Conservation (phyloP, 1,284 basidiomycete genomes). For the Ceratobasidium sp. region DNA sequence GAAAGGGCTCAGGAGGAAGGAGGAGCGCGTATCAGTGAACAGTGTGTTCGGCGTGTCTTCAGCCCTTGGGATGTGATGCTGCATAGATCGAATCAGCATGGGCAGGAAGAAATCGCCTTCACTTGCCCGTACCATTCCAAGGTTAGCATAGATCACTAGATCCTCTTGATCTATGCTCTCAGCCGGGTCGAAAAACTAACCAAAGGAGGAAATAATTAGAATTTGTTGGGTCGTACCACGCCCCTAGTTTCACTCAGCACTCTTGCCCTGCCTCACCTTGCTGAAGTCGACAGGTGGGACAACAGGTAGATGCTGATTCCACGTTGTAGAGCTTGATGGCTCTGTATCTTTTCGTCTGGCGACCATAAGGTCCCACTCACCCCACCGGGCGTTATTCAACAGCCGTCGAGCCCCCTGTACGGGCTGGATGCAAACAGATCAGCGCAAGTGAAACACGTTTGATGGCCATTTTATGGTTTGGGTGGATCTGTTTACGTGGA, state of each 20-base stretch:
- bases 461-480: conserved; percentile 44
- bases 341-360: conserved; percentile 50
- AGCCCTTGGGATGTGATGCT: conserved; percentile 57
- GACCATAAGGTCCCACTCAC: conserved; percentile 67
- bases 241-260: not conserved
- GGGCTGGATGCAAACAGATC: conserved; percentile 52
- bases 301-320: conserved; percentile 36
- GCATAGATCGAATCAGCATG: not conserved
- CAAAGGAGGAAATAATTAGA: not conserved
- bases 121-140: conserved; percentile 51
- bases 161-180: conserved; percentile 67
- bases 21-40: conserved; percentile 44
- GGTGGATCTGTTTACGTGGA: conserved; percentile 38
- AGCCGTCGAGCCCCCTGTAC: conserved; percentile 63
- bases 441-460: not conserved
- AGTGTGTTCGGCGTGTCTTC: conserved; percentile 66
- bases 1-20: conserved; percentile 66
- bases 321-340: conserved; percentile 34
- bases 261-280: conserved; percentile 32
- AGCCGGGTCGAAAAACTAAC: conserved; percentile 61
- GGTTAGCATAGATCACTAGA: conserved; percentile 68
- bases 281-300: conserved; percentile 36
- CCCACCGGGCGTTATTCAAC: conserved; percentile 68
- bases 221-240: not conserved
- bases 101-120: no score